Evolutionary conservation across 2,329 filamentous ascomycete species (phyloP), one percentile per base, ranked within the genome.

Genomic region (Ophiostoma tasmaniense): DNA sequence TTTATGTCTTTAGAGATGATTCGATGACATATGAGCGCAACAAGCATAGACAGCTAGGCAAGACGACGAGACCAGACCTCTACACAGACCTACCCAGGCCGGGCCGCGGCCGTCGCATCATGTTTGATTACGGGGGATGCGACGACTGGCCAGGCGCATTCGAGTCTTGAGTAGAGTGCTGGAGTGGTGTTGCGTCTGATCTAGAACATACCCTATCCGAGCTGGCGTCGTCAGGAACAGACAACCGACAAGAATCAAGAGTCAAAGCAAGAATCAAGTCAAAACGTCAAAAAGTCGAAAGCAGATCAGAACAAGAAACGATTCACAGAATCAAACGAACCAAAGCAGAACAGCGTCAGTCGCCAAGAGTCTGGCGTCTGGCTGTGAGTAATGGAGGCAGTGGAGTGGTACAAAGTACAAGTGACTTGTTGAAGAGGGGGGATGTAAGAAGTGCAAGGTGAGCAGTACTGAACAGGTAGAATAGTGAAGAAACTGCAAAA

Each of bases 21-120:
- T 42, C 14, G 42, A n/a, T 45, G 42, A n/a, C 8, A 45, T 17
- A 45, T 17, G 42, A 45, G 20, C n/a, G 8, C n/a, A 55, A 22
- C n/a, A 55, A 22, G 22, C n/a, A 14, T 14, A 4, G 52, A 61
- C 5, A n/a, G 3, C 42, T 5, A 50, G n/a, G 45, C 17, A 22
- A 17, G 17, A 61, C 11, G 20, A 11, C 30, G 61, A 39, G 17
- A 6, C 33, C 33, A 33, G 33, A 33, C 33, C 33, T 33, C 20
- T 37, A 33, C 30, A 6, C 30, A 33, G 30, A 33, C 30, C 30
- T 33, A n/a, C n/a, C 3, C 35, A 42, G 64, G 22, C 64, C 64
- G 4, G 64, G 64, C 64, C 64, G 64, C 64, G 64, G 64, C 64
- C 64, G 64, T 65, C 64, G 64, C 64, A 45, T 39, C 35, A n/a